These are phyloP conservation scores for Cystobasidium onofrii DNA, from an alignment of 768 basidiomycete species.

Conservation along the genomic window DNA sequence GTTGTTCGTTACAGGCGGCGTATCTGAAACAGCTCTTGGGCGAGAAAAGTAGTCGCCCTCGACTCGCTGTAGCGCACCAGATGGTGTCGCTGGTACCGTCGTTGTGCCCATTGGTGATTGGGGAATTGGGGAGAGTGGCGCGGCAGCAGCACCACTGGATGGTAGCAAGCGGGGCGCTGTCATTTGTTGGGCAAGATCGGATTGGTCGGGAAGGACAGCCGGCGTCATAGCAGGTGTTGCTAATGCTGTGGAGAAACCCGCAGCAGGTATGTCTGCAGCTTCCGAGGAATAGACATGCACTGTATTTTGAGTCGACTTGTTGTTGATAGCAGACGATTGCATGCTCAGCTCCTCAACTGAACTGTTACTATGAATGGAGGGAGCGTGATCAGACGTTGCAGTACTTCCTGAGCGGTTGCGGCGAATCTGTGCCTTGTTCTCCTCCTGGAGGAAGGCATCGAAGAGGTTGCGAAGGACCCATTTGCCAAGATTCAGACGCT, in stretches of 20 bases:
- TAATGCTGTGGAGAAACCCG: slow-evolving; percentile 50
- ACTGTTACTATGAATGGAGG: neutral
- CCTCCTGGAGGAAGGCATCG: slow-evolving; percentile 39
- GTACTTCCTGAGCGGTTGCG: neutral
- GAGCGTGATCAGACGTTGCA: neutral
- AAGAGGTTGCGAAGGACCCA: slow-evolving; percentile 41
- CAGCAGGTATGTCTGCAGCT: slow-evolving; percentile 19
- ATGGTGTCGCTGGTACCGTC: slow-evolving; percentile 19
- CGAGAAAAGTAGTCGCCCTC: slow-evolving; percentile 28
- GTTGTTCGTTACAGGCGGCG: neutral
- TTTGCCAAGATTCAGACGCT: slow-evolving; percentile 58
- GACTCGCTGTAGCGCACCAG: slow-evolving; percentile 9
- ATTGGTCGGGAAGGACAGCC: slow-evolving; percentile 54
- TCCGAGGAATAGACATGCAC: neutral
- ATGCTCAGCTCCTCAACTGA: neutral
- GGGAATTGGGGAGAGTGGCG: slow-evolving; percentile 46
- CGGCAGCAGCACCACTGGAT: neutral
- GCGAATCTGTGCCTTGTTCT: slow-evolving; percentile 32
- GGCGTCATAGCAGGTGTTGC: slow-evolving; percentile 62
- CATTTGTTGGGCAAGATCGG: slow-evolving; percentile 45
- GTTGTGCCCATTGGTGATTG: slow-evolving; percentile 47
- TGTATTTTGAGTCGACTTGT: neutral
- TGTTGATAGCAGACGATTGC: neutral
- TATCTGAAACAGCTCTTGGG: neutral
- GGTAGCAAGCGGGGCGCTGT: slow-evolving; percentile 14